Base-by-base conservation (phyloP, 2,329 filamentous ascomycete genomes). In the Ilyonectria mors-panacis region DNA sequence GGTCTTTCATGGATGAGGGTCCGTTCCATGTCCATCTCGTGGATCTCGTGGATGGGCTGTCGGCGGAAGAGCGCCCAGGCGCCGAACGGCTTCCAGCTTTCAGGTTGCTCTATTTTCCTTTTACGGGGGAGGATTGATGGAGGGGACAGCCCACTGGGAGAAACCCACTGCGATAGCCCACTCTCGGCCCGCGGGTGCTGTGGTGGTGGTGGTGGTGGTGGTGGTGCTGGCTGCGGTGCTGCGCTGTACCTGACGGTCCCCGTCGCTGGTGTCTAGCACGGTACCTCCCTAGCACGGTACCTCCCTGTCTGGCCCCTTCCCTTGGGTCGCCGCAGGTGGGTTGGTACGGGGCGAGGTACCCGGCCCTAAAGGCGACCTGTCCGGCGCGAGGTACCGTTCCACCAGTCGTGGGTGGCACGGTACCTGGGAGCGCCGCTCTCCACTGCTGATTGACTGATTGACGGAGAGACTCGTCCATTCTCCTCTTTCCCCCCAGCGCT, bases 351-450 rank as follows among this genome's bases (percentile, higher is more conserved):
- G 54, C 62, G 50, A 59, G 63, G 63, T 57, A 60, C 56, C 50
- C 51, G 63, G 44, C 63, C 63, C 56, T 65, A 59, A 45, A 58
- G 61, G 47, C 54, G 35, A 57, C 55, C 62, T 58, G 48, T 53
- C 45, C 45, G 39, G 55, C 55, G 44, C 26, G 47, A 61, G 53
- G 63, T 65, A 61, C 63, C 53, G 63, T 45, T 19, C 56, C 45
- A 57, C 63, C 21, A 26, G n/a, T 19, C 26, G 50, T 50, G 23
- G 23, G 63, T 65, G 57, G 56, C 42, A 65, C 63, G 63, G 63
- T 65, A 65, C 63, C 57, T 60, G 39, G 39, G 39, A 42, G 39
- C 39, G 39, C 6, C 15, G 8, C 47, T 55, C 59, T 28, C 57
- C 50, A 62, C 42, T 55, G 39, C 59, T 55, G 59, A 23, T 47